Base-by-base conservation (phyloP, 306 rosid species). In the Sicyos edulis region DNA sequence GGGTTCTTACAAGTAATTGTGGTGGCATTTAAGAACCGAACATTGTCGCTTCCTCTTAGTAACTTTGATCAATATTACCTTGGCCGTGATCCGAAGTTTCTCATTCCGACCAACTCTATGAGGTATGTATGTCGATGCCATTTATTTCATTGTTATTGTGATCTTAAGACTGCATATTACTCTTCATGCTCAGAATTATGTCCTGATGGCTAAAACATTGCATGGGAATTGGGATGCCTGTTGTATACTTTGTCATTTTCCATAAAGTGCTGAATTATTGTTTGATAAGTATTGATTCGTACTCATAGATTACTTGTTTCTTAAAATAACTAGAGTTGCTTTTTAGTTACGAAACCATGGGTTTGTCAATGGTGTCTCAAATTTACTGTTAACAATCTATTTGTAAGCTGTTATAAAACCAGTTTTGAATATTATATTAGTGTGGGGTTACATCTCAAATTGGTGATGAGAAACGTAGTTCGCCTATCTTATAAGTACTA, bases 21-120 rank as follows among this genome's bases (percentile, higher is more conserved):
- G 4, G 85, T 73, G 56, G 80, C 88, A 13, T 65, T 47, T 11
- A 85, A 78, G 57, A 79, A 79, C 61, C 75, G 83, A 77, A 79
- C 62, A 20, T 74, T 74, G 49, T 55, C 32, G 61, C 82, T 77
- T 69, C 71, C 73, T 21, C 73, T 56, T 17, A 5, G 26, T 6
- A 75, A 62, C 68, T 68, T 53, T 10, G 75, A 67, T 51, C 59
- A 50, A 64, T 81, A 79, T 26, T 79, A 75, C 76, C 83, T 60
- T 44, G 77, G 78, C 37, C 52, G 1, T 32, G 82, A 79, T 60
- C 3, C 72, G 0, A 82, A 62, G 54, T 64, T 63, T 53, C 32
- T 13, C 37, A 75, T 61, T 15, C 86, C 85, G 14, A 77, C 84
- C 16, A 78, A 79, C 44, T 72, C 71, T 63, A 54, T 84, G 54